Conservation (phyloP, 2,329 filamentous ascomycete genomes). For the Emericellopsis cladophorae region DNA sequence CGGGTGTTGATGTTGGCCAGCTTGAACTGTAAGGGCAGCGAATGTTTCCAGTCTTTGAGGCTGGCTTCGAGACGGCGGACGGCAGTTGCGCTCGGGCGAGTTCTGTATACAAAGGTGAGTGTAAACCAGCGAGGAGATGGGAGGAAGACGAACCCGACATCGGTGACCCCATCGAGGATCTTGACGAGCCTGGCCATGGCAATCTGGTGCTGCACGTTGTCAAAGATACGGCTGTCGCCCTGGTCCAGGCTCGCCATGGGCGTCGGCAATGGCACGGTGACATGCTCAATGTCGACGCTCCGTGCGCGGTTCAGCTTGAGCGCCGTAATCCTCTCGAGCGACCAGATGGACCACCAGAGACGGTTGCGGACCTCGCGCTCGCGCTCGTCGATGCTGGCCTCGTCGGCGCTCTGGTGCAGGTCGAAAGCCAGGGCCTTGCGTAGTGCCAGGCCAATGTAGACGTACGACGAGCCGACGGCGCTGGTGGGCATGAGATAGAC, state of each 20-base stretch:
- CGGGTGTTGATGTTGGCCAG: slow-evolving; percentile 13
- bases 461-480: slow-evolving; percentile 18
- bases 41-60: slow-evolving; percentile 17
- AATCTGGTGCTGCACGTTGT: slow-evolving; percentile 19
- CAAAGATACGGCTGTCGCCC: slow-evolving; percentile 10
- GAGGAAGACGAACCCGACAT: slow-evolving; percentile 7
- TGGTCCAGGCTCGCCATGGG: slow-evolving; percentile 7
- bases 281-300: slow-evolving; percentile 9
- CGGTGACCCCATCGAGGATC: slow-evolving; percentile 16
- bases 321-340: slow-evolving; percentile 12
- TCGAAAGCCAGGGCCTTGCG: slow-evolving; percentile 15
- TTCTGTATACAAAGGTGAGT: neutral
- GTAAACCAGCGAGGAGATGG: neutral
- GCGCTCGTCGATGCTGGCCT: slow-evolving; percentile 7
- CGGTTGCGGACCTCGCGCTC: slow-evolving; percentile 11
- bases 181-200: slow-evolving; percentile 14
- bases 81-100: neutral
- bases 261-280: slow-evolving; percentile 9
- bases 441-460: slow-evolving; percentile 16
- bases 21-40: slow-evolving; percentile 12
- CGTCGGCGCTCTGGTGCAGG: slow-evolving; percentile 13
- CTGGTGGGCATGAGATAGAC: slow-evolving; percentile 20
- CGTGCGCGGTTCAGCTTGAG: slow-evolving; percentile 12
- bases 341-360: slow-evolving; percentile 17
- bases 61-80: slow-evolving; percentile 6